These are phyloP conservation scores for Starmerella apis DNA, from an alignment of 805 yeast species.

Conservation along the genomic window DNA sequence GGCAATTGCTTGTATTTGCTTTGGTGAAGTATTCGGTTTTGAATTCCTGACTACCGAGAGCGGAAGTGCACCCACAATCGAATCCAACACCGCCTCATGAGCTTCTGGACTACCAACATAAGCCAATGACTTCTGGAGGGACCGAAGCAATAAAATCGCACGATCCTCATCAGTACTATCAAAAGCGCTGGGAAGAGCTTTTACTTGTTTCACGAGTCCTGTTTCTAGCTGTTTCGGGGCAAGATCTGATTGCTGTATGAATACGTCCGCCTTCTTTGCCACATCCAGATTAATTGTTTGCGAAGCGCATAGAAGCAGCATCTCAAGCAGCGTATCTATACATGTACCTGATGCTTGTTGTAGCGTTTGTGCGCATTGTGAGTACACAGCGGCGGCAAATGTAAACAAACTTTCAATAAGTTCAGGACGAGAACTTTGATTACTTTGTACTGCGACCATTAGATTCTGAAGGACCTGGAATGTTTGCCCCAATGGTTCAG, in stretches of 20 bases:
- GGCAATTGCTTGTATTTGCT: background rate
- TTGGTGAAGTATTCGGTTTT: background rate
- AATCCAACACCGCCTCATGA: slow-evolving; percentile 4
- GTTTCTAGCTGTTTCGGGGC: background rate
- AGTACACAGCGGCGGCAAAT: slow-evolving; percentile 3
- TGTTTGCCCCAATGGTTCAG: slow-evolving; percentile 5
- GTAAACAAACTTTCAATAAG: slow-evolving; percentile 6
- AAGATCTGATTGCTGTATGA: background rate
- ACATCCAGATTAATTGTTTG: background rate
- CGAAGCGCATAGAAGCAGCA: slow-evolving; percentile 13
- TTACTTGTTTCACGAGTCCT: slow-evolving; percentile 2
- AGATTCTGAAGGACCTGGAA: slow-evolving; percentile 6
- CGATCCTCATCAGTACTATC: slow-evolving; percentile 14
- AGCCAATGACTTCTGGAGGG: slow-evolving; percentile 8
- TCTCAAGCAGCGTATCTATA: slow-evolving; percentile 4
- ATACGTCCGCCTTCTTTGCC: slow-evolving; percentile 1
- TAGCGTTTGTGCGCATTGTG: background rate
- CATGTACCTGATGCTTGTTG: background rate
- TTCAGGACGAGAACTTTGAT: slow-evolving; percentile 7
- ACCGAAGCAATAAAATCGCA: background rate
- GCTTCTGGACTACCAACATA: background rate
- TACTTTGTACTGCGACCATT: slow-evolving; percentile 1
- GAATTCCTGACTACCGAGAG: slow-evolving; percentile 1
- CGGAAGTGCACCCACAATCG: slow-evolving; percentile 14
- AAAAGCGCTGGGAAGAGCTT: slow-evolving; percentile 9